A percentile compares a stretch with the other conserved stretches of the same genome.
These are phyloP conservation scores for Allantophomopsis cytisporea DNA, from an alignment of 2,329 filamentous ascomycete species.

Conservation along the genomic window DNA sequence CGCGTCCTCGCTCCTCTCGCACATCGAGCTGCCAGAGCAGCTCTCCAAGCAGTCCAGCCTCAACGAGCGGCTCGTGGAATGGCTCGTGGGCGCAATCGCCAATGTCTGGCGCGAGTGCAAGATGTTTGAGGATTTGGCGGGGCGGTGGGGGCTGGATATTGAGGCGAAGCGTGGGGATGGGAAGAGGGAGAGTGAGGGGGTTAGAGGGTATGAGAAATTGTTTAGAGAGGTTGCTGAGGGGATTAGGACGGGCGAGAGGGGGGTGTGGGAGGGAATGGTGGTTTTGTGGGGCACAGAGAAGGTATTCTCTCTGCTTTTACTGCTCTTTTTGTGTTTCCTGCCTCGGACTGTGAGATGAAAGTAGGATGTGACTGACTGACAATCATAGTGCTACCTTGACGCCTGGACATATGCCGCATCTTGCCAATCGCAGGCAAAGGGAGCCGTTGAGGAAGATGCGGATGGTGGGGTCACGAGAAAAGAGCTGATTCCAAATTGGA, in stretches of 20 bases:
- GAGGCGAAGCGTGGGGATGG: neutral
- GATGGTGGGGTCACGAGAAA: slow-evolving; percentile 51
- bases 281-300: slow-evolving; percentile 70
- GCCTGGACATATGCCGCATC: slow-evolving; percentile 39
- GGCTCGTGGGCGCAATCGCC: slow-evolving; percentile 49
- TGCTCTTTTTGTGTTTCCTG: no score
- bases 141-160: slow-evolving; percentile 42
- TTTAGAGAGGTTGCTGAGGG: slow-evolving; percentile 32
- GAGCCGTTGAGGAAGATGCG: slow-evolving; percentile 28
- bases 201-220: slow-evolving; percentile 28
- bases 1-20: slow-evolving; percentile 47
- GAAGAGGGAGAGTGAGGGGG: slow-evolving; percentile 24
- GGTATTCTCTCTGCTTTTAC: neutral
- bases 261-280: slow-evolving; percentile 48
- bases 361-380: no score
- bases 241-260: neutral
- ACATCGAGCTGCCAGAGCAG: slow-evolving; percentile 39
- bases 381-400: slow-evolving; percentile 33
- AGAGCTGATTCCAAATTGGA: slow-evolving; percentile 59
- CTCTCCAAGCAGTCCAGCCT: slow-evolving; percentile 19
- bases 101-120: slow-evolving; percentile 54
- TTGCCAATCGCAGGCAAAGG: slow-evolving; percentile 16
- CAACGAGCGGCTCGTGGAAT: slow-evolving; percentile 43
- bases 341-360: no score
- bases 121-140: slow-evolving; percentile 53